Conservation (phyloP, 441 rosid species). For the Isatis lusitanica region DNA sequence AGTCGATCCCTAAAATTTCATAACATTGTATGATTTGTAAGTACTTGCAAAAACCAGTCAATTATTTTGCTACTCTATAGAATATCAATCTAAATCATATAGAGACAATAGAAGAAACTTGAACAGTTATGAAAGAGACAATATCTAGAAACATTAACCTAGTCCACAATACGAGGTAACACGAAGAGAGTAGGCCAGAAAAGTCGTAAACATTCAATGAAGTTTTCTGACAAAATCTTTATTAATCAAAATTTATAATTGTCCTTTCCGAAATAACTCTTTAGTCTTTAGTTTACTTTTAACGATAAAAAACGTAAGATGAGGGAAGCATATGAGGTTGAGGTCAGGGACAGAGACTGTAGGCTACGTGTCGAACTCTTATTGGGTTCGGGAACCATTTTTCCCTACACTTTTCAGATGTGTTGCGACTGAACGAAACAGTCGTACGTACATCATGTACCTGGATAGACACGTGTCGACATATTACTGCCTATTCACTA, state of each 20-base stretch:
- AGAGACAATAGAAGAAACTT: not conserved
- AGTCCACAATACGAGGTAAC: slow-evolving; percentile 28
- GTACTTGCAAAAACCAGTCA: not conserved
- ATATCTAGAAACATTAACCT: not conserved
- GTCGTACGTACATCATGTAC: slow-evolving; percentile 22
- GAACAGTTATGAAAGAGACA: not conserved
- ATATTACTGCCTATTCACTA: not conserved
- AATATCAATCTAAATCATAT: not conserved
- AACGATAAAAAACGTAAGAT: slow-evolving; percentile 24
- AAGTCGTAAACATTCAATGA: slow-evolving; percentile 25
- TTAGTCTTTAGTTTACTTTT: not conserved
- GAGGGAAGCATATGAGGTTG: slow-evolving; percentile 29
- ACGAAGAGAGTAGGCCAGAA: not conserved
- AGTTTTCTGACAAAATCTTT: not conserved
- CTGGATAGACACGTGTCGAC: slow-evolving; percentile 11
- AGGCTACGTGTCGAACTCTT: slow-evolving; percentile 9
- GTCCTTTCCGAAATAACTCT: not conserved
- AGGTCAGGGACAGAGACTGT: slow-evolving; percentile 3
- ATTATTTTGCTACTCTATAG: not conserved
- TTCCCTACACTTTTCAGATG: not conserved
- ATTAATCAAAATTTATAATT: not conserved
- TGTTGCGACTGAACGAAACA: slow-evolving; percentile 14
- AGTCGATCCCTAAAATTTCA: not conserved
- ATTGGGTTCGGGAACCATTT: not conserved
- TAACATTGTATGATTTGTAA: not conserved